Base-by-base conservation (phyloP, 2,329 filamentous ascomycete species). In the Ceratocystiopsis minuta region DNA sequence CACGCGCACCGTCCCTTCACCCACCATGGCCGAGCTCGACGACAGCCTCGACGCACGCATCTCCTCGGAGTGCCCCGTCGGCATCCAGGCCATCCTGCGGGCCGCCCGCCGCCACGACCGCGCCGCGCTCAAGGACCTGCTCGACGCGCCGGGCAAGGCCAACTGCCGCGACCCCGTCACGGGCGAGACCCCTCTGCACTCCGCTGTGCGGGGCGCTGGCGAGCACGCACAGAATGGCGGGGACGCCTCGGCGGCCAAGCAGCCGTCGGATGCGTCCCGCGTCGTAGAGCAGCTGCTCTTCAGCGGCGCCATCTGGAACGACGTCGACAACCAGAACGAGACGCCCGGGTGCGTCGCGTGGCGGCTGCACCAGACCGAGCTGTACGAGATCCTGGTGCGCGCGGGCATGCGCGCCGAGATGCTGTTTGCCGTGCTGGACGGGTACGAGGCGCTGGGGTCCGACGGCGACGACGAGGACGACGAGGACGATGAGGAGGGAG, bases 251-350 rank as follows among this genome's bases (percentile, higher is more conserved):
- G 70, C 72, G 34, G 81, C 77, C 3, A 68, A 70, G n/a, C n/a
- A 43, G 72, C 76, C 41, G 78, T 95, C 5, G 9, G 24, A 28
- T 6, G 24, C 24, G 24, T 6, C 11, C 24, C 24, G 24, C 9
- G 24, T 28, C 24, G 24, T 28, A 28, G 71, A 73, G 50, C 72
- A 90, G 54, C 68, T 96, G 9, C 75, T 96, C 46, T 71, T 87
- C 53, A 80, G 81, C 51, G 90, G 90, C 31, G 90, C 85, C 12
- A 95, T 96, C 51, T 98, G 90, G 90, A 98, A 98, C 62, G 87
- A 95, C 57, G 66, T 96, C 43, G 85, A 96, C 58, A 62, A 67
- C 50, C 79, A 83, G 51, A 72, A 85, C 52, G 88, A 96, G 66
- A 96, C 90, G 3, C 86, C 90, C 0, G 90, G 86, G 9, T 96